Conservation (phyloP, 257 asterid genomes). For the Solanum gracilifrons region DNA sequence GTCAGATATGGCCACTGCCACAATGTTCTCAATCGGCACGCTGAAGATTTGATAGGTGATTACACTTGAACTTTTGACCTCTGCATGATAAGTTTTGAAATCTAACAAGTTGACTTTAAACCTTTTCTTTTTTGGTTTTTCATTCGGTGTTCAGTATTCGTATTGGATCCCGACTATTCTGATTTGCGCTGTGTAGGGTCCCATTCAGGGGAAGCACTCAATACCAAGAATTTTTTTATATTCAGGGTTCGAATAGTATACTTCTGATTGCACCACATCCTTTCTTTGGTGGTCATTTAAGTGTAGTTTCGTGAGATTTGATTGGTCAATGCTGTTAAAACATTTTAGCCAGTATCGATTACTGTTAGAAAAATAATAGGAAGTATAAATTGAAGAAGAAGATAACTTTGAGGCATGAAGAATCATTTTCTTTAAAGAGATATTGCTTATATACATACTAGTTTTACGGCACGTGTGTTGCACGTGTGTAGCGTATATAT, state of each 20-base stretch:
- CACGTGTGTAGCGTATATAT: too few species aligned
- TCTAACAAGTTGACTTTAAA: not conserved
- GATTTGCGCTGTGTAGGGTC: not conserved
- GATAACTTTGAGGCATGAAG: not conserved
- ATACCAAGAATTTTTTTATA: not conserved
- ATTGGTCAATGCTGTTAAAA: not conserved
- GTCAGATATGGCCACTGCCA: not conserved
- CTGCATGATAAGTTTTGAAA: not conserved
- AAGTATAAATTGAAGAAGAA: not conserved
- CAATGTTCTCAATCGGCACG: not conserved
- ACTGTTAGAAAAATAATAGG: not conserved
- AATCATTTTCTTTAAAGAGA: not conserved
- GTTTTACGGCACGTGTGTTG: too few species aligned
- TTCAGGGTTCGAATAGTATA: not conserved
- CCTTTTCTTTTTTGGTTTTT: too few species aligned
- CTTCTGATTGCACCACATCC: not conserved
- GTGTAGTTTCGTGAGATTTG: not conserved
- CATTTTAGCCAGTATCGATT: not conserved
- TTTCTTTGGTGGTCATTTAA: not conserved
- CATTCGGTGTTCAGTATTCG: not conserved
- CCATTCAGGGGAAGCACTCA: not conserved
- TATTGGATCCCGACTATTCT: not conserved
- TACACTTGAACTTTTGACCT: not conserved
- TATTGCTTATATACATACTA: not conserved
- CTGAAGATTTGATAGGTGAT: not conserved